Evolutionary conservation across 352 stramenopile species (phyloP), one percentile per base, ranked within the genome.

Genomic region (Globisporangium cylindrosporum): DNA sequence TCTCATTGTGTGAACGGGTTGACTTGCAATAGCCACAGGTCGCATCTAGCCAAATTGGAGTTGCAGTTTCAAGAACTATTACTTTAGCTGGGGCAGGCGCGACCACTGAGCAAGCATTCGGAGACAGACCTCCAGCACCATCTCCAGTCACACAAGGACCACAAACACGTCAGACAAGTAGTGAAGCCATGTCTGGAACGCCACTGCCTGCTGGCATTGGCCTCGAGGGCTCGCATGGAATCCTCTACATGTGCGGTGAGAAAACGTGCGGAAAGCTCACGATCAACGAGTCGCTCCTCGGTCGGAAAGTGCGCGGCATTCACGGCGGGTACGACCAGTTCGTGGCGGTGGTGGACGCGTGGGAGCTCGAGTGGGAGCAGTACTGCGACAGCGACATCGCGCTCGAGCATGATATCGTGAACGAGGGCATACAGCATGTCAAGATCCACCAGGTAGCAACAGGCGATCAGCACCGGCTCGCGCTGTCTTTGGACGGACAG

Each of bases 401-500:
- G 22, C 64, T 84, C 3, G 77, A 85, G 64, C 73, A 71, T 22
- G 72, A 84, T 34, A 70, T 72, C 25, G 74, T 81, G 20, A 59
- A 58, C 9, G 59, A 81, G 24, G 72, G 69, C 22, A 54, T 88
- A 20, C 67, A 86, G 43, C 75, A 87, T 27, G 70, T 84, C 22
- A 82, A 84, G 43, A 66, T 93, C 3, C 77, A 84, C 20, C 74
- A 88, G 25, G 53, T 90, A 25, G 75, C 82, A 2, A 76, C 86
- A 51, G 86, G 86, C 20, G 75, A 77, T 59, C 66, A 76, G n/a
- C 82, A 93, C 62, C 75, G 78, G n/a, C 71, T 88, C 5, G 78
- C 77, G 10, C 67, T 90, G 2, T 84, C 81, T 12, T 66, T 91
- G 12, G 78, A 93, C 43, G 83, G 86, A 1, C 69, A 90, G 10